Percentiles rank a stretch among this genome's conserved stretches.
These are phyloP conservation scores for Pichia sp. DNA, from an alignment of 1,139 yeast genomes.

Conservation along the genomic window DNA sequence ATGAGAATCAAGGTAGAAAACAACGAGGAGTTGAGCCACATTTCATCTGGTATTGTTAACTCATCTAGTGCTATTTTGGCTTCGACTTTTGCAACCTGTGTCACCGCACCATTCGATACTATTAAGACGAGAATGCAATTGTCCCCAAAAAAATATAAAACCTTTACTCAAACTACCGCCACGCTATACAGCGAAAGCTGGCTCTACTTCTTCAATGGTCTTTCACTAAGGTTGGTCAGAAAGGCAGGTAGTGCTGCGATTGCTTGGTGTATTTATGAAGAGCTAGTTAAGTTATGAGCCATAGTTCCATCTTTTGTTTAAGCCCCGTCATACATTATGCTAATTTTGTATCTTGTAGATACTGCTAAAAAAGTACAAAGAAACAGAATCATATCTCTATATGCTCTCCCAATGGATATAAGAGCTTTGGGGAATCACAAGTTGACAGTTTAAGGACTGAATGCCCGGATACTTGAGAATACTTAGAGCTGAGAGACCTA, in stretches of 20 bases:
- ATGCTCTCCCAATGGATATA: conserved; percentile 20
- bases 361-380: not conserved
- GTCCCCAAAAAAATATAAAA: conserved; percentile 42
- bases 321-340: not conserved
- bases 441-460: conserved; percentile 23
- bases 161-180: conserved; percentile 38
- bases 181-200: conserved; percentile 52
- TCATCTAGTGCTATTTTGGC: conserved; percentile 68
- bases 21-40: conserved; percentile 27
- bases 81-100: conserved; percentile 74
- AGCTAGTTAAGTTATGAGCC: conserved; percentile 49
- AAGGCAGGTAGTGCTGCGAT: conserved; percentile 92
- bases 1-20: conserved; percentile 6
- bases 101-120: conserved; percentile 95
- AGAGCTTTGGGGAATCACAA: conserved; percentile 30
- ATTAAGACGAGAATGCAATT: conserved; percentile 89
- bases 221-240: conserved; percentile 73
- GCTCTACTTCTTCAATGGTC: conserved; percentile 70
- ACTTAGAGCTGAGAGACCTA: conserved; percentile 57
- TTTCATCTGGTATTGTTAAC: conserved; percentile 57
- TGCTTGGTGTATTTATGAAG: conserved; percentile 96
- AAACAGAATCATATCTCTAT: not conserved
- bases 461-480: conserved; percentile 33
- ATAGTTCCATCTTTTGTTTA: not conserved
- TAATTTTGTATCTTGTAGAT: conserved; percentile 1